Conservation (phyloP, 495 filamentous ascomycete genomes). For the Pyrenula massariospora region DNA sequence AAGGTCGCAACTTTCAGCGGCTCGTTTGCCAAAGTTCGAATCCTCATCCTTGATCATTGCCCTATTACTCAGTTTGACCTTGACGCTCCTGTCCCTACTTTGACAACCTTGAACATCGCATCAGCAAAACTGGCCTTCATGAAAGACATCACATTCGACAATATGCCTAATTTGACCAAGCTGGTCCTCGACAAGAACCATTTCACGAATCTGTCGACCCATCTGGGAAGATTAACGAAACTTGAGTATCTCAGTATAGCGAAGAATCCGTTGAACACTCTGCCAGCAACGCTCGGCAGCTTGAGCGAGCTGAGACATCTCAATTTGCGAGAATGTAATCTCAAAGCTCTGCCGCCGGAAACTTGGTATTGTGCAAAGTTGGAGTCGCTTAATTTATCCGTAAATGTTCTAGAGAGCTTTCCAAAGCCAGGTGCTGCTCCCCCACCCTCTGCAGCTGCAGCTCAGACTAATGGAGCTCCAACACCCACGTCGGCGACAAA, state of each 20-base stretch:
- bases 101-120: constrained; percentile 78
- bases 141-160: constrained; percentile 73
- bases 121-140: constrained; percentile 78
- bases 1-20: constrained; percentile 76
- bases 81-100: constrained; percentile 58
- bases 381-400: constrained; percentile 87
- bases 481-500: constrained; percentile 45
- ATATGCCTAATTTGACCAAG: constrained; percentile 73
- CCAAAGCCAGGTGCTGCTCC: constrained; percentile 64
- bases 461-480: constrained; percentile 32
- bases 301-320: constrained; percentile 72
- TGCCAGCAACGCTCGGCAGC: constrained; percentile 78
- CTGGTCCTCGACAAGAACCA: constrained; percentile 91
- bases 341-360: constrained; percentile 77
- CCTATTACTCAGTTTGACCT: constrained; percentile 89
- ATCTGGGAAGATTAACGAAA: constrained; percentile 71
- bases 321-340: constrained; percentile 84
- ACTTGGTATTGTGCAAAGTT: constrained; percentile 84
- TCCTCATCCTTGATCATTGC: constrained; percentile 79
- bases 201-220: constrained; percentile 72
- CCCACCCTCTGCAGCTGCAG: constrained; percentile 15
- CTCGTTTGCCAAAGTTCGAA: constrained; percentile 70
- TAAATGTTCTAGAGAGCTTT: constrained; percentile 81
- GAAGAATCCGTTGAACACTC: constrained; percentile 69
- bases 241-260: constrained; percentile 90